Base-by-base conservation (phyloP, 495 filamentous ascomycete species). In the Aspergillus avenaceus region DNA sequence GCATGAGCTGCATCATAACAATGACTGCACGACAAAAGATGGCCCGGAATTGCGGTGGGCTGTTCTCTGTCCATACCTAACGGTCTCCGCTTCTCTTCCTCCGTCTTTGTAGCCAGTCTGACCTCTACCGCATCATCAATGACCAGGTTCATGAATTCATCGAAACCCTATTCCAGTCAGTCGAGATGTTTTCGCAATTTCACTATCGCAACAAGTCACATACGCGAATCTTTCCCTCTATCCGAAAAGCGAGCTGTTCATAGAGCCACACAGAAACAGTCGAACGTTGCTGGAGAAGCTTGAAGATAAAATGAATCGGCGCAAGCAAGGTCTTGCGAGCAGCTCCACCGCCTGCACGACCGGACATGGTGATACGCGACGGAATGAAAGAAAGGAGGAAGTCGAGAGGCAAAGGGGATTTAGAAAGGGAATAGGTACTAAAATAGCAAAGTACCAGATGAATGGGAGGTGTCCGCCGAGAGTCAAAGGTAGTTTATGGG, bases 101-200 rank as follows among this genome's bases (percentile, higher is more conserved):
- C 84, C 9, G 80, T 83, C 74, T 96, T 96, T 45, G 86, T 88
- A 45, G 87, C 76, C 63, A 86, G 79, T 69, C 86, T 88, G 29
- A 98, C 90, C 70, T 97, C 93, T 47, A 96, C 82, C 28, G 93
- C 93, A 60, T 98, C 90, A 62, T 96, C 92, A 44, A 97, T 80
- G 26, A 97, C 93, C 34, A 98, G 78, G 69, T 98, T 98, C 95
- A 98, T 97, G 71, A 97, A 98, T 66, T 98, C 93, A 67, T 98
- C 93, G 55, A 96, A 98, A 26, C 90, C 91, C 87, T 95, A 61
- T 16, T 25, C 9, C 29, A 11, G 31, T 51, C 27, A 52, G 41
- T n/a, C 4, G 24, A 13, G n/a, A n/a, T n/a, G 25, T 26, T 16
- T 18, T 53, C 29, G 13, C 29, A 18, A 8, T 21, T 38, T 38